These are phyloP conservation scores for Sanghuangporus sanghuang DNA, from an alignment of 1,284 basidiomycete species.

Conservation along the genomic window DNA sequence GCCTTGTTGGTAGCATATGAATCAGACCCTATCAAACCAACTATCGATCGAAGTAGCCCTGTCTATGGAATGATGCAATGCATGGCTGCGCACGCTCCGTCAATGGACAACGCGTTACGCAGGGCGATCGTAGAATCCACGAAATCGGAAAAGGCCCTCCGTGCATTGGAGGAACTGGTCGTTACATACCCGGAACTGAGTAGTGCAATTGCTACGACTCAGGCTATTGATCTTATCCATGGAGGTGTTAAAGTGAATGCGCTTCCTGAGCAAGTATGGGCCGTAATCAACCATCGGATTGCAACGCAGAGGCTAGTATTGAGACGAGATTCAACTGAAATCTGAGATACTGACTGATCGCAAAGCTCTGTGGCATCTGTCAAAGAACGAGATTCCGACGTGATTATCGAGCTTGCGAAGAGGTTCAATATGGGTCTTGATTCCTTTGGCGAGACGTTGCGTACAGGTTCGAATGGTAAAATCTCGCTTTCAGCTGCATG, in stretches of 20 bases:
- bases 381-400: conserved; percentile 34
- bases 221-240: conserved; percentile 52
- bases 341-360: not conserved
- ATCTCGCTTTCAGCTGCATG: conserved; percentile 40
- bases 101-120: conserved; percentile 34
- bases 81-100: conserved; percentile 40
- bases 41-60: conserved; percentile 36
- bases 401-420: conserved; percentile 38
- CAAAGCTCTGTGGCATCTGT: conserved; percentile 40
- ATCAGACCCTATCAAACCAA: conserved; percentile 30
- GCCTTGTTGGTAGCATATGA: conserved; percentile 39
- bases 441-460: conserved; percentile 34
- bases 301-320: conserved; percentile 37
- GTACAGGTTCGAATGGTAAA: conserved; percentile 30
- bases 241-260: conserved; percentile 63
- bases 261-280: conserved; percentile 48
- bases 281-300: conserved; percentile 50
- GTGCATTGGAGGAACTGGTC: conserved; percentile 36
- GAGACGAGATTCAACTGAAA: conserved; percentile 26
- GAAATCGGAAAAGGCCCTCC: conserved; percentile 37
- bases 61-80: conserved; percentile 40
- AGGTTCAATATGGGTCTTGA: conserved; percentile 41
- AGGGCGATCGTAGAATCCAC: conserved; percentile 32
- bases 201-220: conserved; percentile 46
- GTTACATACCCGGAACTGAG: conserved; percentile 28